A percentile compares a stretch with the other conserved stretches of the same genome.
Evolutionary conservation across 768 basidiomycete species (phyloP).

Genomic region (Cystobasidium onofrii): DNA sequence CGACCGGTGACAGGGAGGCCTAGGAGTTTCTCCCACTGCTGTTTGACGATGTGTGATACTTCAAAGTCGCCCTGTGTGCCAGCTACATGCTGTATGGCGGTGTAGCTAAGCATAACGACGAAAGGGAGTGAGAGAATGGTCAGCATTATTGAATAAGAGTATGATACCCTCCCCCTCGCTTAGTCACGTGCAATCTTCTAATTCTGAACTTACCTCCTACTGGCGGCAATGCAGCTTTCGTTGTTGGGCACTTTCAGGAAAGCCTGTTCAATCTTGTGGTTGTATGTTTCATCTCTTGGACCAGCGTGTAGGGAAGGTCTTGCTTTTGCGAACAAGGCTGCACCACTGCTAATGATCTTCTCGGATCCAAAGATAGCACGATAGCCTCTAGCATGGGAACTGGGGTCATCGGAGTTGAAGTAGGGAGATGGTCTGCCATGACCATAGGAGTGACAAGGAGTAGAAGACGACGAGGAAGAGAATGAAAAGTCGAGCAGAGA

Average conservation of each 20-base stretch:
- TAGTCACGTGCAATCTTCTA: not conserved
- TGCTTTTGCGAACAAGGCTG: not conserved
- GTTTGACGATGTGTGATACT: constrained; percentile 61
- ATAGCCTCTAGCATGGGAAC: not conserved
- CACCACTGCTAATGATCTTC: not conserved
- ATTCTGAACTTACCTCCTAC: constrained; percentile 1
- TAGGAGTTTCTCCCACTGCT: constrained; percentile 61
- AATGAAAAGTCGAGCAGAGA: not conserved
- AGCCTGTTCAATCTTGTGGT: not conserved
- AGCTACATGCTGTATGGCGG: constrained; percentile 55
- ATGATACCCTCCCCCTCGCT: not conserved
- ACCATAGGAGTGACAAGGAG: not conserved
- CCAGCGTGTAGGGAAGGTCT: not conserved
- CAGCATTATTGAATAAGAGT: too few relatives aligned
- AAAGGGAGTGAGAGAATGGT: not conserved
- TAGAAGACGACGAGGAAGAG: not conserved
- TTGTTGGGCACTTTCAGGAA: constrained; percentile 24
- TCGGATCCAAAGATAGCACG: constrained; percentile 1
- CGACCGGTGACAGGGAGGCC: constrained; percentile 45
- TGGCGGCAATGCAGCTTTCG: constrained; percentile 21
- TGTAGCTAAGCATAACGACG: constrained; percentile 35
- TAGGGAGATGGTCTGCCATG: not conserved
- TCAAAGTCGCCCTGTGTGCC: constrained; percentile 57
- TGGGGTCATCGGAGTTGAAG: not conserved
- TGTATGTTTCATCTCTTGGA: not conserved